Conservation (phyloP, 169 alveolate genomes). For the Plasmodium inui region DNA sequence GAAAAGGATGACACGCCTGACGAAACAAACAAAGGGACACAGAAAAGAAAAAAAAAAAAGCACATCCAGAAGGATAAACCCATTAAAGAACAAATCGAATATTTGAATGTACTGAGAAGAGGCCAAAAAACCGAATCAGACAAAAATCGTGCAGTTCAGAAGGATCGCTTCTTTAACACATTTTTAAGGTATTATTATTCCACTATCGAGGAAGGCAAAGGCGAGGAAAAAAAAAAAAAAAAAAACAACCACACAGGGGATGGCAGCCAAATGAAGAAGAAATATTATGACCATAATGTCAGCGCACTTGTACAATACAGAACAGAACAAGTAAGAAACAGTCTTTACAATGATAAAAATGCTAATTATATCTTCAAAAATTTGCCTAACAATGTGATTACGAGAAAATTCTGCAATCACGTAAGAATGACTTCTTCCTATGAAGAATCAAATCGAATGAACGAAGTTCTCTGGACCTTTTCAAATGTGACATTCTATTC, state of each 20-base stretch:
- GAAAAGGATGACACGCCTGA: background rate
- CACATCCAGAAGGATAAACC: background rate
- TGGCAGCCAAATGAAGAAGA: background rate
- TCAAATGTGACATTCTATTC: conserved; percentile 65
- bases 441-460: background rate
- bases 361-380: background rate
- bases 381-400: background rate
- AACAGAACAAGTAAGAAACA: conserved; percentile 32
- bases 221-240: background rate
- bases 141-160: background rate
- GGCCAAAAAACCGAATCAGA: background rate
- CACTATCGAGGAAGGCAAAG: background rate
- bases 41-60: background rate
- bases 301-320: conserved; percentile 57
- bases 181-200: background rate
- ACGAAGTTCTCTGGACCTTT: conserved; percentile 42
- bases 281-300: conserved; percentile 22
- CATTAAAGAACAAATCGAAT: background rate
- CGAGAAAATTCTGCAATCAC: conserved; percentile 13
- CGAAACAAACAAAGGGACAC: background rate
- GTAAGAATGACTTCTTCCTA: background rate
- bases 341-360: conserved; percentile 35
- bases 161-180: background rate
- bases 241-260: background rate
- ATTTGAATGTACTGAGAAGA: background rate